A percentile compares a stretch with the other conserved stretches of the same genome.
Conservation (phyloP, 228 moss, liverwort and hornwort genomes). For the Sphagnum fallax region DNA sequence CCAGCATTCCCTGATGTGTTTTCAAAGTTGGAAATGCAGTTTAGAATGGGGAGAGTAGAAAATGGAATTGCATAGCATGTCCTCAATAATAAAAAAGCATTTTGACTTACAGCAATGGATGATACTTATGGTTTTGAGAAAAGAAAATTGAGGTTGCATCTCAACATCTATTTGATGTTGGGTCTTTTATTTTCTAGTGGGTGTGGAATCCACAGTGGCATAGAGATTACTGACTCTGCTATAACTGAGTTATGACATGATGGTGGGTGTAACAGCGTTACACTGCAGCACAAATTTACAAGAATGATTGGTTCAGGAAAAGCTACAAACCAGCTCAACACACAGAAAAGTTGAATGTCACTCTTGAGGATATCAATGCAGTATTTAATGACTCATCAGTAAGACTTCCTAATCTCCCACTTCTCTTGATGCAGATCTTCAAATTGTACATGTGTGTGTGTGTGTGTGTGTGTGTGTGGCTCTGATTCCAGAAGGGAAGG, state of each 20-base stretch:
- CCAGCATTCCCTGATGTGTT: not conserved
- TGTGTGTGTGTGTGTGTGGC: too few species aligned
- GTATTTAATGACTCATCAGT: conserved; percentile 91
- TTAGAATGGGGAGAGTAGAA: too few species aligned
- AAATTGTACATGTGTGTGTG: too few species aligned
- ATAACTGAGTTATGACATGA: too few species aligned
- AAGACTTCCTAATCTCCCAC: not conserved
- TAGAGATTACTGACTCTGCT: too few species aligned
- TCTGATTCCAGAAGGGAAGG: too few species aligned
- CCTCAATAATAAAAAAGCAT: too few species aligned
- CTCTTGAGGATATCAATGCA: conserved; percentile 78
- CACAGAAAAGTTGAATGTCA: conserved; percentile 61
- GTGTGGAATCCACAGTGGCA: too few species aligned
- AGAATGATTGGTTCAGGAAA: conserved; percentile 91
- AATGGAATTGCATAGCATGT: too few species aligned
- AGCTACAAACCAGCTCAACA: conserved; percentile 73
- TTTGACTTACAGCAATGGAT: not conserved
- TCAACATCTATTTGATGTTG: not conserved
- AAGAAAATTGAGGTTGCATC: too few species aligned
- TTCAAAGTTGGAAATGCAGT: too few species aligned
- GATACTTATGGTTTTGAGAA: not conserved
- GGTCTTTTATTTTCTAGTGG: not conserved
- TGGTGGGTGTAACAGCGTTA: conserved; percentile 52
- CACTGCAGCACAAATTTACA: conserved; percentile 57
- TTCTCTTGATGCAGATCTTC: too few species aligned